Evolutionary conservation across 73 alveolate species (phyloP), one percentile per base, ranked within the genome.

Genomic region (Durusdinium trenchii): DNA sequence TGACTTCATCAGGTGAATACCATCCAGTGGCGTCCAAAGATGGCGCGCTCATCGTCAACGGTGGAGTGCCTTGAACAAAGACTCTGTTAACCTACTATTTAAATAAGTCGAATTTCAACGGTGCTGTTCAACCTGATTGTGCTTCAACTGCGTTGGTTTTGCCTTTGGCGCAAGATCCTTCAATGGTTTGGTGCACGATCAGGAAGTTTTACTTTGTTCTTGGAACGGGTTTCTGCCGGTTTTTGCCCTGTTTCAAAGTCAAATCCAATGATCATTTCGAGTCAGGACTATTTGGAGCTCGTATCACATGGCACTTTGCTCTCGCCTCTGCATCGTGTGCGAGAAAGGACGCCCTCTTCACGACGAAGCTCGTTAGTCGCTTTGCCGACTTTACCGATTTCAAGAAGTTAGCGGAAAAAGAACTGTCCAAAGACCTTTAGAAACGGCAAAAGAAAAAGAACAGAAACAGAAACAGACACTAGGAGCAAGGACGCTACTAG

Each of bases 241-340:
- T n/a, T n/a, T n/a, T n/a, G n/a, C n/a, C n/a, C n/a, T n/a, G n/a
- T n/a, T n/a, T n/a, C n/a, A n/a, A n/a, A n/a, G n/a, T n/a, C n/a
- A n/a, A n/a, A n/a, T n/a, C n/a, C n/a, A n/a, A n/a, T n/a, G n/a
- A n/a, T n/a, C n/a, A n/a, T n/a, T n/a, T n/a, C n/a, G n/a, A 48
- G 48, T 50, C 26, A 91, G 98, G 98, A 91, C 90, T 91, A 78
- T 57, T 57, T 91, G 73, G 98, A 91, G 89, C 89, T 91, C n/a
- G 98, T 91, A 2, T 91, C 98, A 0, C 90, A 71, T 35, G 98
- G 98, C 3, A 89, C 47, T n/a, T 46, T 91, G 51, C 98, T 89
- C 54, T 91, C 98, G n/a, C 98, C 98, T 30, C 89, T 91, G 61
- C 98, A 91, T 61, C 98, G 98, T 20, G 98, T 91, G 45, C 40